Evolutionary conservation across 2,329 filamentous ascomycete genomes (phyloP).

Genomic region (Curvularia spicifera): DNA sequence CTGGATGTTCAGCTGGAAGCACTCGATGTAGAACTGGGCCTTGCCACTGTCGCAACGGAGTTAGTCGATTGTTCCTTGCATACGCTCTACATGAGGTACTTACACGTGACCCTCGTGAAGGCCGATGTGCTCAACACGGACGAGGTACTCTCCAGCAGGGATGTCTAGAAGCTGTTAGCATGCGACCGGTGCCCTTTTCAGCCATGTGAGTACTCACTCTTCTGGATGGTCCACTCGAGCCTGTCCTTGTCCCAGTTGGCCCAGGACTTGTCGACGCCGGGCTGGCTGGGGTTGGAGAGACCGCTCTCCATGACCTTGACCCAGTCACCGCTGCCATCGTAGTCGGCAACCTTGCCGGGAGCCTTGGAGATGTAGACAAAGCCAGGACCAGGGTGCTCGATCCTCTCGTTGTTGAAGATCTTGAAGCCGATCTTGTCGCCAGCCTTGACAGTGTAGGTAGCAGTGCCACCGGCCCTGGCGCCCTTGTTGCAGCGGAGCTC

Average conservation of each 20-base stretch:
- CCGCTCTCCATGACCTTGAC: constrained; percentile 46
- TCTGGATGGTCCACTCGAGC: constrained; percentile 54
- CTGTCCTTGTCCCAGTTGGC: constrained; percentile 50
- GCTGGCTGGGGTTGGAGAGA: constrained; percentile 34
- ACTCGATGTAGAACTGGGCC: constrained; percentile 40
- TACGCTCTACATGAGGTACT: background rate
- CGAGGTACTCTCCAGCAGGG: constrained; percentile 51
- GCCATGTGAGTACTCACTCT: constrained; percentile 15
- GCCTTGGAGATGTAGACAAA: constrained; percentile 54
- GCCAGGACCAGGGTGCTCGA: constrained; percentile 51
- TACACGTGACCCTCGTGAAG: constrained; percentile 41
- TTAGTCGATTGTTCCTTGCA: background rate
- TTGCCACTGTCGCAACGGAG: background rate
- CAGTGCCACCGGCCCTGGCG: constrained; percentile 41
- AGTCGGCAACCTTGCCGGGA: constrained; percentile 69
- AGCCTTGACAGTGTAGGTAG: constrained; percentile 49
- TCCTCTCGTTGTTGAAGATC: constrained; percentile 58
- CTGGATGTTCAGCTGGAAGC: constrained; percentile 57
- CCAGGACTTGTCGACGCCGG: constrained; percentile 36
- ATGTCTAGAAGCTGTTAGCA: constrained; percentile 20
- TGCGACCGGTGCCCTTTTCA: background rate
- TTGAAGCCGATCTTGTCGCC: constrained; percentile 60
- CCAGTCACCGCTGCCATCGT: constrained; percentile 67
- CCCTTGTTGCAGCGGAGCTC: constrained; percentile 49
- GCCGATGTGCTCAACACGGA: constrained; percentile 46